These are phyloP conservation scores for Diaporthe sp. DNA, from an alignment of 2,329 filamentous ascomycete genomes.

Conservation along the genomic window DNA sequence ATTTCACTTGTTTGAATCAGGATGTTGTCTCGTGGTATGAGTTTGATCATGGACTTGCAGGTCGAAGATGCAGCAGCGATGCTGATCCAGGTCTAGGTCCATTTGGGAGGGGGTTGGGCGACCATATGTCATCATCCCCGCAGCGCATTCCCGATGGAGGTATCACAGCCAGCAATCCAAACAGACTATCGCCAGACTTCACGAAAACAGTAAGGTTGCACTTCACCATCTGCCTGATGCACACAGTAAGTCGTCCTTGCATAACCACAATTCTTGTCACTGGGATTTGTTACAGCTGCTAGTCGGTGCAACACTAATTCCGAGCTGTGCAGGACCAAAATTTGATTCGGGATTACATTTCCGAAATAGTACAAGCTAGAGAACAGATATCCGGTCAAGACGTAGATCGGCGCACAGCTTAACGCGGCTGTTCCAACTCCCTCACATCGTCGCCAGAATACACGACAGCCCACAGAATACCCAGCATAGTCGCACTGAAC, in stretches of 20 bases:
- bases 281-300: background rate
- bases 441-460: conserved; percentile 20
- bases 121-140: conserved; percentile 28
- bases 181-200: background rate
- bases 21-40: background rate
- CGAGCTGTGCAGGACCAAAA: background rate
- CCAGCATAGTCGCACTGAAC: conserved; percentile 23
- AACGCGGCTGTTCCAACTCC: background rate
- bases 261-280: background rate
- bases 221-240: background rate
- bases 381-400: background rate
- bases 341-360: background rate
- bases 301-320: background rate
- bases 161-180: background rate
- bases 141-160: conserved; percentile 4
- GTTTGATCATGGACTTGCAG: background rate
- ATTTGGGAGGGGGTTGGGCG: background rate
- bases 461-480: conserved; percentile 13
- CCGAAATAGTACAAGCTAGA: background rate
- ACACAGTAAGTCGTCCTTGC: background rate
- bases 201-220: background rate
- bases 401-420: background rate
- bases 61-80: background rate
- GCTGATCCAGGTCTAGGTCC: background rate
- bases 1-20: background rate